Evolutionary conservation across 345 rosid genomes (phyloP), one percentile per base, ranked within the genome.

Genomic region (Hibiscus trionum): DNA sequence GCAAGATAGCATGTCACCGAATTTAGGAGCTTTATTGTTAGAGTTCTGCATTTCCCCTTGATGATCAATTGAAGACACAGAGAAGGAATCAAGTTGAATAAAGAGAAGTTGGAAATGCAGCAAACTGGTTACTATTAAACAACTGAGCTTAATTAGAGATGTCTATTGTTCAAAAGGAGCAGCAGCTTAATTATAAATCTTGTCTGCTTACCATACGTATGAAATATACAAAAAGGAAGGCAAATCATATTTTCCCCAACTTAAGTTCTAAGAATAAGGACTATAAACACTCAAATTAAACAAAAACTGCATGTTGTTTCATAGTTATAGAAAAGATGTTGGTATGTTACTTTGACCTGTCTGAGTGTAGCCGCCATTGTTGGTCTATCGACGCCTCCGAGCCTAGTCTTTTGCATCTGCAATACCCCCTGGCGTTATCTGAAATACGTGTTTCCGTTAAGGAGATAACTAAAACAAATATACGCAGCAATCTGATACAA

Each of bases 351-450:
- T 14, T 16, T 19, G 12, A 19, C 24, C 24, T 55, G 59, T 55
- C n/a, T 49, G 53, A 10, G n/a, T 49, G 53, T 15, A 49, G 16
- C 53, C 56, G 59, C 24, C 7, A 33, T 42, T 55, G n/a, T 7
- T 14, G 24, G 47, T 69, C 52, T 42, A 44, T 44, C 3, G 0
- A 44, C 58, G 57, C 21, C 56, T 52, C 75, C 35, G 11, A 53
- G 57, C 72, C 82, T 44, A 90, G 83, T 91, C 96, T 83, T 90
- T 91, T 0, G 93, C 96, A 68, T 94, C 97, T 17, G 90, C 93
- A 76, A 88, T 88, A 71, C 97, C 93, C 3, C 96, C 96, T 75
- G 85, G 75, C n/a, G 95, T 83, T 77, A 90, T 90, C 93, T 91
- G 91, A 84, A 88, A 90, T 5, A 80, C 62, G 89, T 85, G 80